Evolutionary conservation across 1,284 basidiomycete species (phyloP).

Genomic region (Trametes sp.): DNA sequence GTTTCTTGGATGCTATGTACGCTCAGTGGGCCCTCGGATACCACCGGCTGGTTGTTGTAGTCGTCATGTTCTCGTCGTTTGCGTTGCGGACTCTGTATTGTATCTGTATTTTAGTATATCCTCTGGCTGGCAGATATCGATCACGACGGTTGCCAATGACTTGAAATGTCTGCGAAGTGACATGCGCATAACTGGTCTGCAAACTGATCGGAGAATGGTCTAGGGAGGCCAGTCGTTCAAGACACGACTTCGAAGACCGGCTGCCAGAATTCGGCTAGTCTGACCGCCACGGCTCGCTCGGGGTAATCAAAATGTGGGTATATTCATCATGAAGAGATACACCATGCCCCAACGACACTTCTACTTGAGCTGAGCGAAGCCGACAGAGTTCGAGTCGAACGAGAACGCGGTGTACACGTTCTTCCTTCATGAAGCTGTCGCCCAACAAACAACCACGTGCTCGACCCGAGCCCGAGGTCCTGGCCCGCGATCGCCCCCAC

Average conservation of each 20-base stretch:
- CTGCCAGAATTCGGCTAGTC: too few species aligned
- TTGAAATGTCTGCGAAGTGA: too few species aligned
- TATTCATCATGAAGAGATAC: too few species aligned
- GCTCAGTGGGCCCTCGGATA: neutral
- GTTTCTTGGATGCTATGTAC: neutral
- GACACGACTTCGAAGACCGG: too few species aligned
- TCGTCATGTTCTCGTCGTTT: slow-evolving; percentile 1
- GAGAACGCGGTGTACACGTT: slow-evolving; percentile 40
- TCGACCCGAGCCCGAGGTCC: slow-evolving; percentile 35
- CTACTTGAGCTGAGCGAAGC: slow-evolving; percentile 35
- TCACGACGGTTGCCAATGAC: too few species aligned
- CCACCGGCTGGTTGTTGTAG: slow-evolving; percentile 7
- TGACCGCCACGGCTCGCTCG: too few species aligned
- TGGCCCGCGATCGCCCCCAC: slow-evolving; percentile 39
- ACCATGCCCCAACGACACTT: too few species aligned
- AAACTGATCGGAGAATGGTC: too few species aligned
- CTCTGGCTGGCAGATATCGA: too few species aligned
- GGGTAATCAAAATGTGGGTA: too few species aligned
- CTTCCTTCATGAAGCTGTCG: slow-evolving; percentile 39
- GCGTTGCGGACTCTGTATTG: slow-evolving; percentile 7
- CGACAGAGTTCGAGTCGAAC: slow-evolving; percentile 35
- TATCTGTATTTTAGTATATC: slow-evolving; percentile 12
- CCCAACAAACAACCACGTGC: slow-evolving; percentile 41
- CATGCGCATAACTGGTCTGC: too few species aligned
- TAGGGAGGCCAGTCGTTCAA: too few species aligned